phyloP scores from a whole-genome alignment of 2,329 filamentous ascomycete species.

The Rutstroemia sp. region DNA sequence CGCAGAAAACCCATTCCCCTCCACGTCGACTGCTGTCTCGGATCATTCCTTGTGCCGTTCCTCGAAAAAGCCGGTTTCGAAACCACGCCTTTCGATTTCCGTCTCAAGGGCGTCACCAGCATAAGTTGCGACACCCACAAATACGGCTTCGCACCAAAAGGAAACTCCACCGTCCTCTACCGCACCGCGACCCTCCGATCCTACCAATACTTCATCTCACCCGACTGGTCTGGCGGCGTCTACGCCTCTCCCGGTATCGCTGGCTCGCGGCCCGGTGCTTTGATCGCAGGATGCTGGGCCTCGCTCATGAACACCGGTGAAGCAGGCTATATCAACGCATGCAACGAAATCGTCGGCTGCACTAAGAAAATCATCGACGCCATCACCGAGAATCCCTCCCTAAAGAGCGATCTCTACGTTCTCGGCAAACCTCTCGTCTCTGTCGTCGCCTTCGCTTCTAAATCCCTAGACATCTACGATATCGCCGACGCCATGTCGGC shows the following conservation, averaged over 20 bases:
- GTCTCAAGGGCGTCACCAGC: conserved; percentile 85
- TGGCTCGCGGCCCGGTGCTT: conserved; percentile 81
- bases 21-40: conserved; percentile 96
- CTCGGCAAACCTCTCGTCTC: conserved; percentile 81
- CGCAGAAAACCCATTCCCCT: conserved; percentile 78
- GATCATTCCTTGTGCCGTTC: conserved; percentile 89
- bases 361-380: conserved; percentile 75
- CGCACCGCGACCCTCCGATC: conserved; percentile 68
- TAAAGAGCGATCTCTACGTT: conserved; percentile 68
- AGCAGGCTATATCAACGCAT: conserved; percentile 78
- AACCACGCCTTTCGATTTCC: conserved; percentile 83
- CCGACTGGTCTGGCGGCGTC: conserved; percentile 92
- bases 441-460: conserved; percentile 81
- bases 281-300: conserved; percentile 95
- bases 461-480: conserved; percentile 86
- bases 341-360: conserved; percentile 78
- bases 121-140: conserved; percentile 98
- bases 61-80: conserved; percentile 92
- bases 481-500: conserved; percentile 80
- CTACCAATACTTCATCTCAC: conserved; percentile 94
- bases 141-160: conserved; percentile 97
- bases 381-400: conserved; percentile 59
- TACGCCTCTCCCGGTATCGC: conserved; percentile 92
- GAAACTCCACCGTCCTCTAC: conserved; percentile 90
- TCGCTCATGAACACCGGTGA: conserved; percentile 85